These are phyloP conservation scores for Yamadazyma spencermartinsiae DNA, from an alignment of 1,139 yeast species.

Conservation along the genomic window DNA sequence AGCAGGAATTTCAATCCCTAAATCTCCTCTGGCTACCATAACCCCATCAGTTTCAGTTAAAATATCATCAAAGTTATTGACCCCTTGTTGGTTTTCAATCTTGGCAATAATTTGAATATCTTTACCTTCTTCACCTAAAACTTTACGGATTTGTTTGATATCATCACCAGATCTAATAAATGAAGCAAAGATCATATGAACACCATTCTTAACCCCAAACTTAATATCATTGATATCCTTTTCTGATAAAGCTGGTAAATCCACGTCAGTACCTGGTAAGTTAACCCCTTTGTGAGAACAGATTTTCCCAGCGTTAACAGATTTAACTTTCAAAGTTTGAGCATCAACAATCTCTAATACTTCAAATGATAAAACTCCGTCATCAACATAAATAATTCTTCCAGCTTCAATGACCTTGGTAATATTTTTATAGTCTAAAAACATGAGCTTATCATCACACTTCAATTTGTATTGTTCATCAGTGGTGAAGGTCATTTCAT, in stretches of 20 bases:
- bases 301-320: slow-evolving; percentile 93
- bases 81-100: slow-evolving; percentile 99
- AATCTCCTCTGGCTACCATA: slow-evolving; percentile 99
- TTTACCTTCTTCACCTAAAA: slow-evolving; percentile 95
- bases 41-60: slow-evolving; percentile 96
- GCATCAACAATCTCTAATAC: slow-evolving; percentile 81
- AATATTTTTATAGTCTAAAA: slow-evolving; percentile 91
- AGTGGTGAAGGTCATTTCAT: slow-evolving; percentile 91
- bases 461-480: slow-evolving; percentile 73
- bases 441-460: slow-evolving; percentile 82
- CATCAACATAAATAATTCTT: slow-evolving; percentile 90
- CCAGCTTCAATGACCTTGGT: slow-evolving; percentile 89
- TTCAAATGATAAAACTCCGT: slow-evolving; percentile 95
- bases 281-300: slow-evolving; percentile 98
- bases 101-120: slow-evolving; percentile 94
- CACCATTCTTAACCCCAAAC: slow-evolving; percentile 96
- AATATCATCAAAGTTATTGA: slow-evolving; percentile 97
- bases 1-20: slow-evolving; percentile 99
- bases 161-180: slow-evolving; percentile 95
- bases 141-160: slow-evolving; percentile 85
- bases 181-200: slow-evolving; percentile 98
- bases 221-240: slow-evolving; percentile 89
- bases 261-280: slow-evolving; percentile 98
- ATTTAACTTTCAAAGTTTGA: slow-evolving; percentile 77
- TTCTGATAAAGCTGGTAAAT: slow-evolving; percentile 95